A percentile compares a stretch with the other conserved stretches of the same genome.
Conservation (phyloP, 1,284 basidiomycete genomes). For the Tylopilus sp. region DNA sequence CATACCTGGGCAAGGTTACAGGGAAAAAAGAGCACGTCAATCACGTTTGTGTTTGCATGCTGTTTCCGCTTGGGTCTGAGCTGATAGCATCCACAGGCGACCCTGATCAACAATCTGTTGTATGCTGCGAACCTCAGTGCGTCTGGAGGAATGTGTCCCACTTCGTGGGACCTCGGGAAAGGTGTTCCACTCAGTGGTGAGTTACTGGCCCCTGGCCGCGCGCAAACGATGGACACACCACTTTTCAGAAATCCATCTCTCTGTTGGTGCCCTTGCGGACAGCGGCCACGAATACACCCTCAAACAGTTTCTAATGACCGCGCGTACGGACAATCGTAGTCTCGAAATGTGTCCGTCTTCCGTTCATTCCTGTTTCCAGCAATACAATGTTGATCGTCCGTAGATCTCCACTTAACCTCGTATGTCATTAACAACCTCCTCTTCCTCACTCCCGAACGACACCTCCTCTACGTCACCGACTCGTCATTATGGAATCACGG, state of each 20-base stretch:
- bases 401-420: constrained; percentile 59
- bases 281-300: constrained; percentile 73
- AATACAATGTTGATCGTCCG: background rate
- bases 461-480: constrained; percentile 69
- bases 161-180: constrained; percentile 43
- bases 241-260: constrained; percentile 39
- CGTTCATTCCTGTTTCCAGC: background rate
- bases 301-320: constrained; percentile 65
- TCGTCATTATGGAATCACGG: constrained; percentile 25
- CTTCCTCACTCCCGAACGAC: constrained; percentile 58
- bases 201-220: constrained; percentile 14
- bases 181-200: constrained; percentile 40
- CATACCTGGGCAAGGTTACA: constrained; percentile 54
- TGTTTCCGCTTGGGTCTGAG: background rate
- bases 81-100: constrained; percentile 11
- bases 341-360: constrained; percentile 58
- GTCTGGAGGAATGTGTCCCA: constrained; percentile 53
- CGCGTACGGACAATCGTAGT: constrained; percentile 51
- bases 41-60: constrained; percentile 33
- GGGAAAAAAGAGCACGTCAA: constrained; percentile 45
- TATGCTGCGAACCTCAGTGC: constrained; percentile 39
- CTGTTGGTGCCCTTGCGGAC: constrained; percentile 60
- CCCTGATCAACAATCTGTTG: constrained; percentile 44
- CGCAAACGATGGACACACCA: constrained; percentile 2
- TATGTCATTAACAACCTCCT: constrained; percentile 60